Evolutionary conservation across 345 rosid genomes (phyloP).

Genomic region (Eucalyptus sp.): DNA sequence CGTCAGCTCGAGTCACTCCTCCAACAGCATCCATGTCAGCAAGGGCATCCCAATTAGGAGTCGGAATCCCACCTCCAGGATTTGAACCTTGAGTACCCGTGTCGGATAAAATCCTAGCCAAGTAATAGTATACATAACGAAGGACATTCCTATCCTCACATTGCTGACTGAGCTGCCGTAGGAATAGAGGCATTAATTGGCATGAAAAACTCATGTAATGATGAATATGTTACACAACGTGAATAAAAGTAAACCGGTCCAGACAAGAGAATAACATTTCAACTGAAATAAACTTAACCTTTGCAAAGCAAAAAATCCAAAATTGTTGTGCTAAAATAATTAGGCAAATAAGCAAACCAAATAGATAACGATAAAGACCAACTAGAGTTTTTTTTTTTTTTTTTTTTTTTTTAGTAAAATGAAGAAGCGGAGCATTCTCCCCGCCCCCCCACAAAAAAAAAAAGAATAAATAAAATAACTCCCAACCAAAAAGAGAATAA

Average conservation of each 20-base stretch:
- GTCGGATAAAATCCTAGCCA: conserved; percentile 94
- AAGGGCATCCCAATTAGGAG: conserved; percentile 99
- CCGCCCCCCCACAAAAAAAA: neutral
- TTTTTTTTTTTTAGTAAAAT: neutral
- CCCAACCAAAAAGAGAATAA: no score
- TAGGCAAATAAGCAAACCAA: neutral
- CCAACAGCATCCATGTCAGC: conserved; percentile 98
- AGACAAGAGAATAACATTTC: neutral
- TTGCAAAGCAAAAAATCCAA: neutral
- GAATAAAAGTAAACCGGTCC: neutral
- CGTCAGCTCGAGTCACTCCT: conserved; percentile 99
- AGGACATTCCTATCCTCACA: conserved; percentile 89
- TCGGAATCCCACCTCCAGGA: conserved; percentile 98
- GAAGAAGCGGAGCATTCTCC: neutral
- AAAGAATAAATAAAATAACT: no score
- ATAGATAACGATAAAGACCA: neutral
- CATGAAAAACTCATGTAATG: neutral
- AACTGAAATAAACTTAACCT: neutral
- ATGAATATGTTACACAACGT: neutral
- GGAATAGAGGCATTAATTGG: neutral
- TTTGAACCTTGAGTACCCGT: conserved; percentile 72
- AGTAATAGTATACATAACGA: conserved; percentile 96
- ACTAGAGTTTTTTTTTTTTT: neutral
- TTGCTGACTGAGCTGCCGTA: conserved; percentile 86
- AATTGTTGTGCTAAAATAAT: neutral